Evolutionary conservation across 73 alveolate genomes (phyloP).

Genomic region (Paramecium sonneborni): DNA sequence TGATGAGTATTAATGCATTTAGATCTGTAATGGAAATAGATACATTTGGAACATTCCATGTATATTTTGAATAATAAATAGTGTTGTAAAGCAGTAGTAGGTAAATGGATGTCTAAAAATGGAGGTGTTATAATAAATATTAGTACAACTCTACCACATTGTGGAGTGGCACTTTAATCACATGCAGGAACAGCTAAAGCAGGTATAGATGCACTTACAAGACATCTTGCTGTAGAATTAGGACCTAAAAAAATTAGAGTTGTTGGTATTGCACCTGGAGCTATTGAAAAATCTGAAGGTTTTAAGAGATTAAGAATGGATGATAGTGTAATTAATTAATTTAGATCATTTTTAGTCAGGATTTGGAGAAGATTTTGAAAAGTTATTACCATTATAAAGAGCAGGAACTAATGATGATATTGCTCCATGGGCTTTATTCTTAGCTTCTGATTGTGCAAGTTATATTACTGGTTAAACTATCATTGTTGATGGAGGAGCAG

Average conservation of each 20-base stretch:
- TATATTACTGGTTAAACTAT: conserved; percentile 83
- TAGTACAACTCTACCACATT: conserved; percentile 81
- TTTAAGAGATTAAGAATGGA: conserved; percentile 79
- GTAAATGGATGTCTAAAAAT: conserved; percentile 71
- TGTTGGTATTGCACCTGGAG: conserved; percentile 88
- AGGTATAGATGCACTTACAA: conserved; percentile 84
- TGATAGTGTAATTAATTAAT: conserved; percentile 46
- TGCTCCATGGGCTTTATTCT: conserved; percentile 79
- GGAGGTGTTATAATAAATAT: conserved; percentile 87
- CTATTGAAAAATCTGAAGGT: conserved; percentile 89
- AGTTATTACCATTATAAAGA: conserved; percentile 66
- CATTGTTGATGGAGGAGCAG: conserved; percentile 88
- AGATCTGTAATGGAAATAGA: conserved; percentile 89
- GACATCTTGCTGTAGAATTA: conserved; percentile 87
- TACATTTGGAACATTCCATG: conserved; percentile 82
- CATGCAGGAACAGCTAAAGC: conserved; percentile 94
- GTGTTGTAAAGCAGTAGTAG: conserved; percentile 77
- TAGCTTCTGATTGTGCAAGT: conserved; percentile 78
- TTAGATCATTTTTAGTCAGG: conserved; percentile 38
- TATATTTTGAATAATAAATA: background rate
- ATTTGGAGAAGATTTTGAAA: conserved; percentile 21
- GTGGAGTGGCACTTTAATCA: conserved; percentile 77
- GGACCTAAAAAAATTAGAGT: conserved; percentile 87
- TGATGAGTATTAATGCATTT: conserved; percentile 83
- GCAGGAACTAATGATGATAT: conserved; percentile 74